Conservation (phyloP, 257 asterid species). For the Galeopsis tetrahit region DNA sequence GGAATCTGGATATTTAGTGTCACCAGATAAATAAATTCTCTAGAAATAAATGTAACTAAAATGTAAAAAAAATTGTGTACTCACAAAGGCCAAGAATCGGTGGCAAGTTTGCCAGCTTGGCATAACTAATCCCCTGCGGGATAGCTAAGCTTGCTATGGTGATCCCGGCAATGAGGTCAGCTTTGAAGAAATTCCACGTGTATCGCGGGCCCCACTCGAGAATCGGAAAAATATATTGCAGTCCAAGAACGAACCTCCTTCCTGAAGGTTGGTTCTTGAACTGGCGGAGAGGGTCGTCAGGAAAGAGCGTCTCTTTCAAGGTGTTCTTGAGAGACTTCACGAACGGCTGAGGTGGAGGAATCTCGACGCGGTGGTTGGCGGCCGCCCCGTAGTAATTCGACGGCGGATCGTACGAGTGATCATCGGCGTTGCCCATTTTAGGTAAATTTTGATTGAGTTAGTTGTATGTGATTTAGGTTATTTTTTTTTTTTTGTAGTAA, state of each 20-base stretch:
- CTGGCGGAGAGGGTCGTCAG: conserved; percentile 82
- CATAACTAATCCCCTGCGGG: conserved; percentile 92
- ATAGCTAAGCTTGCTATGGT: conserved; percentile 90
- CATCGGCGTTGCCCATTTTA: conserved; percentile 63
- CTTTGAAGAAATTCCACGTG: conserved; percentile 51
- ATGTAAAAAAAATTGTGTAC: conserved; percentile 8
- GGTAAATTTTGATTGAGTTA: neutral
- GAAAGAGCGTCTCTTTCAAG: conserved; percentile 71
- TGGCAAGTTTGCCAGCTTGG: conserved; percentile 87
- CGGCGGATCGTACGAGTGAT: conserved; percentile 37
- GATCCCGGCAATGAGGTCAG: conserved; percentile 79
- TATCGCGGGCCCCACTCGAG: conserved; percentile 77
- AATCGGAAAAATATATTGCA: conserved; percentile 69
- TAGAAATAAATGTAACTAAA: no score
- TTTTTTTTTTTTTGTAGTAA: neutral
- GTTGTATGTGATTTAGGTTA: neutral
- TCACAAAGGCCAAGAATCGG: conserved; percentile 86
- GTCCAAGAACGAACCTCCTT: conserved; percentile 47
- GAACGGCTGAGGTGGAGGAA: conserved; percentile 73
- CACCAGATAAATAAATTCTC: no score
- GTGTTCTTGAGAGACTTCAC: conserved; percentile 57
- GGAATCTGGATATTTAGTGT: no score
- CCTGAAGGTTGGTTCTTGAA: conserved; percentile 70
- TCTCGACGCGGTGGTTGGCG: conserved; percentile 45
- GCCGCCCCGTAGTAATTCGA: neutral